phyloP scores from a whole-genome alignment of 495 filamentous ascomycete genomes.

The Aspergillus asperescens region DNA sequence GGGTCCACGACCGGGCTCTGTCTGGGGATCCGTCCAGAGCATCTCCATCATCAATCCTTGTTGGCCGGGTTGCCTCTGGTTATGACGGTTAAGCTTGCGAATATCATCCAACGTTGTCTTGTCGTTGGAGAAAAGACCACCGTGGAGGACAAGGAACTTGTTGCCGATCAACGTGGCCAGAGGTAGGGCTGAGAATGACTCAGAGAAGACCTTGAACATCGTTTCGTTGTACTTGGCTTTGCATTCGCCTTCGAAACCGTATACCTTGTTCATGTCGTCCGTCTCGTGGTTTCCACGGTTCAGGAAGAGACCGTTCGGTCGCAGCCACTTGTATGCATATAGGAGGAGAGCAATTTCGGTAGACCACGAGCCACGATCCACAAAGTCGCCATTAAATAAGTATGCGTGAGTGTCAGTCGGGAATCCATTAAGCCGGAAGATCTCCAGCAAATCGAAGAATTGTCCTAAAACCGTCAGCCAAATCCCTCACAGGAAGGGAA shows the following conservation, averaged over 20 bases:
- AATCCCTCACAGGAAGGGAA: neutral
- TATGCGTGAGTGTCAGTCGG: constrained; percentile 83
- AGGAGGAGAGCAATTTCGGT: constrained; percentile 90
- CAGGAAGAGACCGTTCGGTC: constrained; percentile 81
- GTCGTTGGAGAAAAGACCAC: constrained; percentile 96
- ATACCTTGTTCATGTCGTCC: constrained; percentile 98
- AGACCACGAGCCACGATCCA: constrained; percentile 96
- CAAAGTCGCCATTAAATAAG: constrained; percentile 98
- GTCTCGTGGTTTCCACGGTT: constrained; percentile 99
- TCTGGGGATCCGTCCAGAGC: constrained; percentile 97
- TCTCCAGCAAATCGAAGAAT: constrained; percentile 94
- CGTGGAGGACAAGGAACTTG: constrained; percentile 91
- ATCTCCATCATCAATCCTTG: constrained; percentile 99
- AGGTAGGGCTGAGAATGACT: constrained; percentile 93
- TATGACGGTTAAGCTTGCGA: constrained; percentile 83
- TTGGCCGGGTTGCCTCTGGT: constrained; percentile 93
- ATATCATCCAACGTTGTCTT: constrained; percentile 89
- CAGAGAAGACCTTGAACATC: constrained; percentile 95
- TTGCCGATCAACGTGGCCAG: constrained; percentile 86
- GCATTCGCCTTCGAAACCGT: constrained; percentile 98
- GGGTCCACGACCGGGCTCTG: constrained; percentile 76
- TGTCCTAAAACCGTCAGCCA: constrained; percentile 56
- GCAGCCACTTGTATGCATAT: constrained; percentile 95
- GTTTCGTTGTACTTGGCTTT: constrained; percentile 96
- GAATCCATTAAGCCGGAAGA: constrained; percentile 86